These are phyloP conservation scores for Neurospora sp. DNA, from an alignment of 495 filamentous ascomycete species.

Conservation along the genomic window DNA sequence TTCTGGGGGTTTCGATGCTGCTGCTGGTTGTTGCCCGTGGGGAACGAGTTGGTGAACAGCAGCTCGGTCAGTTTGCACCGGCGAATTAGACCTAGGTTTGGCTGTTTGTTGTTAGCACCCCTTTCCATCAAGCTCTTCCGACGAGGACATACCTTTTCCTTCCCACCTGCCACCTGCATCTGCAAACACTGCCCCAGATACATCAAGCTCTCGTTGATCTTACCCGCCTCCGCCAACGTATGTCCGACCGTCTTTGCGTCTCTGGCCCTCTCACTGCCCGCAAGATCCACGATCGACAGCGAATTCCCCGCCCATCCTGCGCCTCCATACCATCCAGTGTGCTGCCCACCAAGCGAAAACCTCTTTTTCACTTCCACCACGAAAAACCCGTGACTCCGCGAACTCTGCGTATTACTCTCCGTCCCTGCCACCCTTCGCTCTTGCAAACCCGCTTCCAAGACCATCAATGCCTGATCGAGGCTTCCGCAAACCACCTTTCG, in stretches of 20 bases:
- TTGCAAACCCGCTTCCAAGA: slow-evolving; percentile 80
- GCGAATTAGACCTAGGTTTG: slow-evolving; percentile 77
- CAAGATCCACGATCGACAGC: slow-evolving; percentile 85
- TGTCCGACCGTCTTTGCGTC: slow-evolving; percentile 89
- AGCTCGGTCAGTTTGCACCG: slow-evolving; percentile 97
- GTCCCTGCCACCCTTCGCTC: slow-evolving; percentile 86
- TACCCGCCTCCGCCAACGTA: slow-evolving; percentile 88
- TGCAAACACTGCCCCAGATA: slow-evolving; percentile 95
- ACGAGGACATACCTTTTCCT: slow-evolving; percentile 54
- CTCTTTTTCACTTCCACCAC: slow-evolving; percentile 89
- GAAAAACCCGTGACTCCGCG: slow-evolving; percentile 92
- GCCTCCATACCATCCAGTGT: slow-evolving; percentile 27
- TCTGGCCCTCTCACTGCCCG: slow-evolving; percentile 85
- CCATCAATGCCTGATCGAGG: slow-evolving; percentile 78
- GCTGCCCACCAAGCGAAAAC: slow-evolving; percentile 34
- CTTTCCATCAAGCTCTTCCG: neutral
- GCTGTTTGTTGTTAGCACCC: slow-evolving; percentile 33
- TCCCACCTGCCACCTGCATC: slow-evolving; percentile 73
- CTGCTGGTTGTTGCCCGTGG: slow-evolving; percentile 43
- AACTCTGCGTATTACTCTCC: slow-evolving; percentile 78
- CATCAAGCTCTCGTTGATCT: slow-evolving; percentile 97
- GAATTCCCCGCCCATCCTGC: slow-evolving; percentile 65
- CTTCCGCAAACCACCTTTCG: slow-evolving; percentile 82
- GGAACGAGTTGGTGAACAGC: slow-evolving; percentile 91
- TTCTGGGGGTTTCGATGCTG: slow-evolving; percentile 57